These are phyloP conservation scores for Somion occarium DNA, from an alignment of 1,284 basidiomycete species.

Conservation along the genomic window DNA sequence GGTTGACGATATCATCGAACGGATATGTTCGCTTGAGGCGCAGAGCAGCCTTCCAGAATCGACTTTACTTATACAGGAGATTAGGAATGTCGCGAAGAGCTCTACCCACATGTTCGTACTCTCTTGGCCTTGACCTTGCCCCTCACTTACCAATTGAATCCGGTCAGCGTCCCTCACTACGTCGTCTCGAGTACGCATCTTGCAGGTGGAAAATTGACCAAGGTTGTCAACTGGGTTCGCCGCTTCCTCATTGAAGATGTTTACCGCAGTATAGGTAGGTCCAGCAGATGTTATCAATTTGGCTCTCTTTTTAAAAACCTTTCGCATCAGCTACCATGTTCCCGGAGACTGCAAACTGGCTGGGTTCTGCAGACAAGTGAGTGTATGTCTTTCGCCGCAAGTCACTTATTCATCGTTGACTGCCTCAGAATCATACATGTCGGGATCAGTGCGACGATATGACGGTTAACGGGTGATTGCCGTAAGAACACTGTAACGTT, in stretches of 20 bases:
- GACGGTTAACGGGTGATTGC: no score
- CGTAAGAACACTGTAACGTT: no score
- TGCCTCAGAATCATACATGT: constrained; percentile 41
- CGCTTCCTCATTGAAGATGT: constrained; percentile 49
- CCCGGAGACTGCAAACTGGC: constrained; percentile 53
- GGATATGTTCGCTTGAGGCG: constrained; percentile 45
- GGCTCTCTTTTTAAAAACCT: neutral
- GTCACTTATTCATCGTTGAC: neutral
- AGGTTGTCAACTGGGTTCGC: constrained; percentile 39
- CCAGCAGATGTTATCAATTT: neutral
- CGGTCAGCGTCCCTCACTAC: constrained; percentile 52
- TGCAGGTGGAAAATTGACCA: constrained; percentile 26
- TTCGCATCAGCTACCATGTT: constrained; percentile 43
- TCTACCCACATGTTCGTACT: constrained; percentile 53
- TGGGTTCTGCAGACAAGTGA: constrained; percentile 47
- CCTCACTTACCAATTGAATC: neutral
- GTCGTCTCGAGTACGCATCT: constrained; percentile 43
- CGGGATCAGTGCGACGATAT: constrained; percentile 40
- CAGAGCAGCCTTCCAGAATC: constrained; percentile 30
- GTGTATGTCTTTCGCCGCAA: constrained; percentile 14
- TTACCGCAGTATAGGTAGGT: constrained; percentile 47
- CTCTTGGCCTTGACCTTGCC: neutral
- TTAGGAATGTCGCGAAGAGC: constrained; percentile 36
- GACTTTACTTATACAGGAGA: constrained; percentile 32
- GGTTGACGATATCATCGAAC: constrained; percentile 43